Conservation (phyloP, 495 filamentous ascomycete species). For the Penicillium antarcticum region DNA sequence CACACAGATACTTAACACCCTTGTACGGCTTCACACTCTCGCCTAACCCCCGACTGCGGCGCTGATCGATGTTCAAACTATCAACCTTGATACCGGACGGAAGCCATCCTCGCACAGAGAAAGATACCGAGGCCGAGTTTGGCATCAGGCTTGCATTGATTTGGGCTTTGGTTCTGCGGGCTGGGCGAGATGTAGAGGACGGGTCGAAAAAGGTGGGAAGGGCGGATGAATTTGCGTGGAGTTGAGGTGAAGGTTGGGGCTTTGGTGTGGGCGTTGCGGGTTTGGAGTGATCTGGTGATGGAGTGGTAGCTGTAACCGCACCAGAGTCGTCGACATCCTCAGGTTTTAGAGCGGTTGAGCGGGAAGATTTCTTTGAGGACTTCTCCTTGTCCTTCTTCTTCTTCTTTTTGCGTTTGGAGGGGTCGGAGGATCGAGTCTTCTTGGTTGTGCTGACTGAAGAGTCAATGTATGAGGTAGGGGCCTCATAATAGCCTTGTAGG, state of each 20-base stretch:
- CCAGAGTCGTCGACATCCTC: constrained; percentile 28
- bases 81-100: constrained; percentile 93
- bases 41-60: constrained; percentile 80
- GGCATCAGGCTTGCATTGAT: constrained; percentile 88
- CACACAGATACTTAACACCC: constrained; percentile 94
- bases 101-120: constrained; percentile 91
- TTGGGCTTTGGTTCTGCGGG: constrained; percentile 50
- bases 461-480: constrained; percentile 38
- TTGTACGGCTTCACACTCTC: constrained; percentile 93
- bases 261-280: constrained; percentile 24
- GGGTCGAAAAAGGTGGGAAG: constrained; percentile 26
- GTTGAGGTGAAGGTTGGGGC: constrained; percentile 8
- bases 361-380: constrained; percentile 38
- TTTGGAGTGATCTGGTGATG: constrained; percentile 25
- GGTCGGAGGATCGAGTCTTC: constrained; percentile 21
- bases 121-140: constrained; percentile 78
- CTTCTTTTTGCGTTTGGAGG: constrained; percentile 38
- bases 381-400: constrained; percentile 37
- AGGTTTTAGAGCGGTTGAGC: constrained; percentile 14
- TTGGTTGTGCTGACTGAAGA: constrained; percentile 17
- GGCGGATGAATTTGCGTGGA: neutral
- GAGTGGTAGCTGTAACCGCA: constrained; percentile 12
- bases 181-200: constrained; percentile 29
- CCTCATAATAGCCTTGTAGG: constrained; percentile 56
- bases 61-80: constrained; percentile 77